Percentiles rank a stretch among this genome's conserved stretches.
phyloP scores from a whole-genome alignment of 2,329 filamentous ascomycete species.

The Diplodia mutila region DNA sequence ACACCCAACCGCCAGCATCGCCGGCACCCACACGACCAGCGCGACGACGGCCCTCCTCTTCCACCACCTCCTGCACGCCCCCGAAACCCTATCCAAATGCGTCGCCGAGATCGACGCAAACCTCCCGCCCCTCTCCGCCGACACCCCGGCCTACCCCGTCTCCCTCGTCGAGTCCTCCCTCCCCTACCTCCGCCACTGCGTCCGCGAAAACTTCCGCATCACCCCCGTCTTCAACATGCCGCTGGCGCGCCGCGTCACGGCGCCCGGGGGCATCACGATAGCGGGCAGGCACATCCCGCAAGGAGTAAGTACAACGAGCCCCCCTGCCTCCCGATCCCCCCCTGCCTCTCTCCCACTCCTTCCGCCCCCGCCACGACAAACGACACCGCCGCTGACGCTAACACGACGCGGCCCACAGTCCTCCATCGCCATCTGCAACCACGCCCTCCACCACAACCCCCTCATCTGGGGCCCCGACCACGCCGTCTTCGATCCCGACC shows the following conservation, averaged over 20 bases:
- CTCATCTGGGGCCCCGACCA: conserved; percentile 31
- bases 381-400: too few species aligned
- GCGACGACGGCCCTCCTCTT: conserved; percentile 38
- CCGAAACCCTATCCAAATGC: conserved; percentile 31
- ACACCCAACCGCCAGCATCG: conserved; percentile 30
- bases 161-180: conserved; percentile 32
- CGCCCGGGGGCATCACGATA: conserved; percentile 33
- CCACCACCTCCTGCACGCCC: conserved; percentile 40
- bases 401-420: conserved; percentile 32
- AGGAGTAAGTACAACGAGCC: conserved; percentile 31
- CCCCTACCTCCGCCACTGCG: conserved; percentile 31
- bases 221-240: conserved; percentile 44
- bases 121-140: not conserved
- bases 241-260: conserved; percentile 36
- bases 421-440: conserved; percentile 40
- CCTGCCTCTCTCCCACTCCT: too few species aligned
- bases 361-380: too few species aligned
- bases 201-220: conserved; percentile 42
- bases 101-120: conserved; percentile 31
- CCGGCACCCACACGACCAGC: conserved; percentile 41
- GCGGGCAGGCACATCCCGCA: conserved; percentile 34
- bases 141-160: conserved; percentile 32
- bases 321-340: not conserved
- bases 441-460: conserved; percentile 28
- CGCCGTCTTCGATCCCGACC: conserved; percentile 35